phyloP scores from a whole-genome alignment of 495 filamentous ascomycete species.

The Penicillium salamii region DNA sequence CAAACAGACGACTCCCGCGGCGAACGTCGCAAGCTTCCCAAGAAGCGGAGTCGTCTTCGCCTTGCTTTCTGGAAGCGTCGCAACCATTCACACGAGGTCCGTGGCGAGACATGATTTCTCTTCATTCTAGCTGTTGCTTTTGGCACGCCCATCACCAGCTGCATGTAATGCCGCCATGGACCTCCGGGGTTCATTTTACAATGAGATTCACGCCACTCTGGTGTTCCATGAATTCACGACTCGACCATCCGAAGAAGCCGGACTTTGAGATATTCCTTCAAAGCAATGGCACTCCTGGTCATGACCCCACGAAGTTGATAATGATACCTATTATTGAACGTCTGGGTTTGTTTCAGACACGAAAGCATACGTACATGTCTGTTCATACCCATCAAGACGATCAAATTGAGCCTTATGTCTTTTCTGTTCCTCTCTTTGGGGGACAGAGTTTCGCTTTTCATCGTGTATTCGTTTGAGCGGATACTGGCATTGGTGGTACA shows the following conservation, averaged over 20 bases:
- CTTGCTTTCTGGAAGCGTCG: conserved; percentile 48
- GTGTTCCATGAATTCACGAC: conserved; percentile 33
- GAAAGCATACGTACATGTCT: neutral
- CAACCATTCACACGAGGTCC: conserved; percentile 35
- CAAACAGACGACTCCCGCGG: conserved; percentile 24
- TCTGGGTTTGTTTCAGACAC: neutral
- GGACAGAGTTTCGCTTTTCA: conserved; percentile 2
- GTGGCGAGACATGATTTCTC: conserved; percentile 33
- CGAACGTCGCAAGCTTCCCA: conserved; percentile 28
- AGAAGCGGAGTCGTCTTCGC: conserved; percentile 41
- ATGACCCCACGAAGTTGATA: conserved; percentile 11
- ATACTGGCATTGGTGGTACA: conserved; percentile 5
- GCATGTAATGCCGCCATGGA: conserved; percentile 30
- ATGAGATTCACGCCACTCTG: conserved; percentile 28
- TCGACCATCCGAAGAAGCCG: neutral
- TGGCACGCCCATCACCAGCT: conserved; percentile 6
- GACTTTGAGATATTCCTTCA: neutral
- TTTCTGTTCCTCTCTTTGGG: neutral
- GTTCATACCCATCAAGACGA: neutral
- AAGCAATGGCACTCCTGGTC: conserved; percentile 5
- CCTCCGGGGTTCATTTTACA: conserved; percentile 31
- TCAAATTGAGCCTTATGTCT: neutral
- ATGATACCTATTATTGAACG: conserved; percentile 1
- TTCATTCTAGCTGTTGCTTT: neutral
- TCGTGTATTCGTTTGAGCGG: neutral